Conservation (phyloP, 2,329 filamentous ascomycete species). For the Talaromyces sp. region DNA sequence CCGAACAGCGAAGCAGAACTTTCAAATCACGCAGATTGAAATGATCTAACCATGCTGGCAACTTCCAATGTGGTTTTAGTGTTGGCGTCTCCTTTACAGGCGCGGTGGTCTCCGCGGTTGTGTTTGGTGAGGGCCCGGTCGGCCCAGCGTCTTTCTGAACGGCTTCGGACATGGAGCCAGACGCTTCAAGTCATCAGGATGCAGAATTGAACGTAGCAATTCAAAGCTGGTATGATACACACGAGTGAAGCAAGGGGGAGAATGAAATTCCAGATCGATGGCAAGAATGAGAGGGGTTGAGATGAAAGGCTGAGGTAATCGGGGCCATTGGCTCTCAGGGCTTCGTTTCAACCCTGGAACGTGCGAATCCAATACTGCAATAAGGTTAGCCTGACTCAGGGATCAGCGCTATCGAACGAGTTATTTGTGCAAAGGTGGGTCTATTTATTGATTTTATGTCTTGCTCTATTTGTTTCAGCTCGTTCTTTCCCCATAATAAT, state of each 20-base stretch:
- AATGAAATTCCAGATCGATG: not conserved
- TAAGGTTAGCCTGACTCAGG: not conserved
- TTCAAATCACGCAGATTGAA: constrained; percentile 54
- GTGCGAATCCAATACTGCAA: not conserved
- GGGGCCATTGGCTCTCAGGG: not conserved
- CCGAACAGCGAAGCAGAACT: constrained; percentile 50
- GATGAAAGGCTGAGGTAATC: not conserved
- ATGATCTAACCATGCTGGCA: constrained; percentile 43
- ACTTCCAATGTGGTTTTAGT: constrained; percentile 15
- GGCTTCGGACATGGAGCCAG: constrained; percentile 13
- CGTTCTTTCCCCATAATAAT: too few relatives aligned
- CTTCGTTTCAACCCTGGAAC: not conserved
- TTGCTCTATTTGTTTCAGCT: too few relatives aligned
- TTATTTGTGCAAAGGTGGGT: too few relatives aligned
- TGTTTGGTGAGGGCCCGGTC: constrained; percentile 6
- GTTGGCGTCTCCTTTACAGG: constrained; percentile 6
- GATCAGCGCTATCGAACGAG: constrained; percentile 20
- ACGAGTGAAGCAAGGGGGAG: not conserved
- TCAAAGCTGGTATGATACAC: too few relatives aligned
- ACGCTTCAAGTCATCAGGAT: not conserved
- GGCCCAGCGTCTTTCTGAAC: constrained; percentile 9
- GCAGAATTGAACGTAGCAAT: too few relatives aligned
- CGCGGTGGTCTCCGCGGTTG: constrained; percentile 9
- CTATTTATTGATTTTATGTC: too few relatives aligned
- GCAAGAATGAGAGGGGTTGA: not conserved